Evolutionary conservation across 2,329 filamentous ascomycete species (phyloP).

Genomic region (Ophiognomonia clavigignenti-juglandacearum): DNA sequence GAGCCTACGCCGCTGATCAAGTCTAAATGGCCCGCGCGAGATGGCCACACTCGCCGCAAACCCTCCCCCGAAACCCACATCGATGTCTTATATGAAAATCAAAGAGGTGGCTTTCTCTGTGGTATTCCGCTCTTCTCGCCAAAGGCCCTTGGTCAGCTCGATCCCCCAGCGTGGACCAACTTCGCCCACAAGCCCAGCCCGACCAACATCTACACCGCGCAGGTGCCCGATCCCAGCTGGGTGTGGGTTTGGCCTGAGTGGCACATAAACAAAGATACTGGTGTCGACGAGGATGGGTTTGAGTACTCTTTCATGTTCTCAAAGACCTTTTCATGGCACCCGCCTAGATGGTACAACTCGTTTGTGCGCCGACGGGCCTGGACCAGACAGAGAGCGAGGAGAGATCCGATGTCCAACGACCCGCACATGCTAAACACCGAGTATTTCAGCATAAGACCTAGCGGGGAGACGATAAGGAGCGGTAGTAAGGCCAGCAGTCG

Average conservation of each 20-base stretch:
- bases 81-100: conserved; percentile 93
- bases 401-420: conserved; percentile 42
- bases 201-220: conserved; percentile 73
- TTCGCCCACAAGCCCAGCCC: conserved; percentile 54
- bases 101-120: conserved; percentile 85
- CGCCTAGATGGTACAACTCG: conserved; percentile 86
- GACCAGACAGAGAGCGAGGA: conserved; percentile 75
- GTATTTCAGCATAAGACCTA: conserved; percentile 71
- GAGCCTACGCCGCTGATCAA: conserved; percentile 13
- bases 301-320: conserved; percentile 89
- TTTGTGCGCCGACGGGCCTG: conserved; percentile 89
- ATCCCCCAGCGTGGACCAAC: conserved; percentile 86
- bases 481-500: conserved; percentile 32
- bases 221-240: conserved; percentile 93
- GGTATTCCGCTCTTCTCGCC: conserved; percentile 86
- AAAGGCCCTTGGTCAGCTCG: conserved; percentile 77
- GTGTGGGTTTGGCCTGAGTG: conserved; percentile 74
- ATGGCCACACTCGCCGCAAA: conserved; percentile 15
- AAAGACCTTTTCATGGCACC: conserved; percentile 76
- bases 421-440: conserved; percentile 67
- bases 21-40: not conserved
- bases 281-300: conserved; percentile 89
- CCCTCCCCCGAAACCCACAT: conserved; percentile 51
- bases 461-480: conserved; percentile 37
- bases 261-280: conserved; percentile 66